Conservation (phyloP, 2,329 filamentous ascomycete species). For the Exophiala sp. region DNA sequence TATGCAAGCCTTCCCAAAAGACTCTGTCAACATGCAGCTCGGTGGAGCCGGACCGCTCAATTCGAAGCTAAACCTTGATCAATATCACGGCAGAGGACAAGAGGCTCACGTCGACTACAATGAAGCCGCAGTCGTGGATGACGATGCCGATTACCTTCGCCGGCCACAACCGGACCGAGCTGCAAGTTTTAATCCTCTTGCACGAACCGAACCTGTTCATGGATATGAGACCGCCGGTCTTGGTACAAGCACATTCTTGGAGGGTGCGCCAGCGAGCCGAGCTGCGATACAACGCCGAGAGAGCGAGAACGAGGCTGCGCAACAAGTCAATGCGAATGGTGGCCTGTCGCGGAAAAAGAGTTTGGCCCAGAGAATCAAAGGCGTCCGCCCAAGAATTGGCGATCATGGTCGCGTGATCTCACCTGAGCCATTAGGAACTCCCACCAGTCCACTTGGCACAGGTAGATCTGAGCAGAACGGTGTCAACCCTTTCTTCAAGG, state of each 20-base stretch:
- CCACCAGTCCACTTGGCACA: conserved; percentile 32
- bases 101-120: conserved; percentile 84
- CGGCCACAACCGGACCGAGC: conserved; percentile 35
- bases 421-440: conserved; percentile 44
- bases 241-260: conserved; percentile 91
- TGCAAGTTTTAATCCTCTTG: conserved; percentile 62
- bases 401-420: conserved; percentile 57
- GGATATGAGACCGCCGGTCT: conserved; percentile 79
- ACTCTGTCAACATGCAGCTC: conserved; percentile 85
- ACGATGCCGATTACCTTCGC: conserved; percentile 36
- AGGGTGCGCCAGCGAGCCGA: conserved; percentile 83
- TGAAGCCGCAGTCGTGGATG: conserved; percentile 39
- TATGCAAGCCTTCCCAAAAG: conserved; percentile 93
- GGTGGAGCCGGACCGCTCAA: conserved; percentile 85
- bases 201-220: conserved; percentile 69
- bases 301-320: conserved; percentile 60
- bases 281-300: conserved; percentile 73
- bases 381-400: conserved; percentile 62
- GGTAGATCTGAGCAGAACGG: conserved; percentile 42
- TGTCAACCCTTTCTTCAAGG: conserved; percentile 77
- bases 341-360: conserved; percentile 84
- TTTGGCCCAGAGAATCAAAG: conserved; percentile 82
- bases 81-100: conserved; percentile 81
- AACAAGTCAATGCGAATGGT: conserved; percentile 48
- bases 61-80: conserved; percentile 73